These are phyloP conservation scores for Echeveria elegans DNA, from an alignment of 164 flowering plant species.

Conservation along the genomic window DNA sequence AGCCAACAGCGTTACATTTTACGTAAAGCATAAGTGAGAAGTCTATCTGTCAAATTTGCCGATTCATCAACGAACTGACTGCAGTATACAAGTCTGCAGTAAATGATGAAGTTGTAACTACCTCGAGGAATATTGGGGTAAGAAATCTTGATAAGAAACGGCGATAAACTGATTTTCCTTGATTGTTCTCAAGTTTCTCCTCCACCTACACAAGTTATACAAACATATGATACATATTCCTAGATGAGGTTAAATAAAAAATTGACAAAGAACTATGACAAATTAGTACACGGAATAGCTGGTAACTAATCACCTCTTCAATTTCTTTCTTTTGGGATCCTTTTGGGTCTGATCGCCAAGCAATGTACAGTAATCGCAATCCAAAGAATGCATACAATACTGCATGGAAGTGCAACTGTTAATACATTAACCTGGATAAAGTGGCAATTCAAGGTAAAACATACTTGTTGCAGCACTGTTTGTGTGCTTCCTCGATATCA, in stretches of 20 bases:
- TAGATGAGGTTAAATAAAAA: background rate
- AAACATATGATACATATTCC: background rate
- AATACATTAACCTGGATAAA: background rate
- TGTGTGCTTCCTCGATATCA: constrained; percentile 98
- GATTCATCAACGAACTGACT: no score
- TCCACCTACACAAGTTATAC: constrained; percentile 49
- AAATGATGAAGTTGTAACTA: constrained; percentile 14
- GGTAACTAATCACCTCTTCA: constrained; percentile 64
- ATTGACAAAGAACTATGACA: background rate
- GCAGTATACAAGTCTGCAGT: background rate
- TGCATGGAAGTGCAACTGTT: constrained; percentile 26
- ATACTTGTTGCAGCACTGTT: constrained; percentile 97
- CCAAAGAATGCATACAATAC: constrained; percentile 96
- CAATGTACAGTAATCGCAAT: constrained; percentile 85
- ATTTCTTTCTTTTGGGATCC: constrained; percentile 89
- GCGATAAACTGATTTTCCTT: constrained; percentile 70
- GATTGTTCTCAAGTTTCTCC: constrained; percentile 89
- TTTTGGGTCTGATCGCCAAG: constrained; percentile 97
- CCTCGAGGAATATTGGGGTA: constrained; percentile 97
- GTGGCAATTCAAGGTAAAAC: background rate
- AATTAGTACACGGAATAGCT: background rate
- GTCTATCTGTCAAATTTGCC: background rate
- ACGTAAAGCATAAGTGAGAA: background rate
- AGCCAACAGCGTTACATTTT: background rate
- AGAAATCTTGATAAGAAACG: constrained; percentile 89